Base-by-base conservation (phyloP, 2,329 filamentous ascomycete genomes). In the Botrytis elliptica region DNA sequence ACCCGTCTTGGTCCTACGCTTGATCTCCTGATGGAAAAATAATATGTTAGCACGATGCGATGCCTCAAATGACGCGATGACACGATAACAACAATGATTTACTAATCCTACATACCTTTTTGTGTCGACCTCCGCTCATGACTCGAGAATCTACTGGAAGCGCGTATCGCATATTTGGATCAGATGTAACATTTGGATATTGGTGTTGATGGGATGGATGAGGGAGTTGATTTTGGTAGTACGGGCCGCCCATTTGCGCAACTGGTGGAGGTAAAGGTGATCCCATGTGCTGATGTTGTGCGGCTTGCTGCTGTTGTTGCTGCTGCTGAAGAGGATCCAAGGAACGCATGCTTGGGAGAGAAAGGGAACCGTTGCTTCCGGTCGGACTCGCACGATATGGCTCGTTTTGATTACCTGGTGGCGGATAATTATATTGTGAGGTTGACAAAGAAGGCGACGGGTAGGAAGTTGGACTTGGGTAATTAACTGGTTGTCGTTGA, bases 1-100 rank as follows among this genome's bases (percentile, higher is more conserved):
- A n/a, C 90, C 90, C 1, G 90, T 92, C 83, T 92, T 92, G 73
- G 91, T 93, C 80, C 91, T 86, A 77, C 91, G 86, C 84, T 93
- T 93, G 81, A 93, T 92, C 83, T 93, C 91, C 83, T 92, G 75
- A 57, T 52, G 49, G 67, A 76, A 68, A 59, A 42, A 71, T 73
- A 66, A 68, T 71, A 63, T 71, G 77, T 81, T 74, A 81, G 80
- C 76, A 76, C 49, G 22, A 65, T 75, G 71, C 76, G 72, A 75
- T 74, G 36, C 49, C 49, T 55, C 42, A 44, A 60, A 66, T 60
- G 67, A 65, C 57, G 65, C 59, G 60, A 71, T 64, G 65, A 71
- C 62, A 72, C 72, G 49, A 76, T 63, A 55, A 64, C 2, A 22
- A 68, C n/a, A 40, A 67, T 55, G 22, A 36, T 25, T 62, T 38